Base-by-base conservation (phyloP, 1,284 basidiomycete genomes). In the Mycosarcoma maydis region DNA sequence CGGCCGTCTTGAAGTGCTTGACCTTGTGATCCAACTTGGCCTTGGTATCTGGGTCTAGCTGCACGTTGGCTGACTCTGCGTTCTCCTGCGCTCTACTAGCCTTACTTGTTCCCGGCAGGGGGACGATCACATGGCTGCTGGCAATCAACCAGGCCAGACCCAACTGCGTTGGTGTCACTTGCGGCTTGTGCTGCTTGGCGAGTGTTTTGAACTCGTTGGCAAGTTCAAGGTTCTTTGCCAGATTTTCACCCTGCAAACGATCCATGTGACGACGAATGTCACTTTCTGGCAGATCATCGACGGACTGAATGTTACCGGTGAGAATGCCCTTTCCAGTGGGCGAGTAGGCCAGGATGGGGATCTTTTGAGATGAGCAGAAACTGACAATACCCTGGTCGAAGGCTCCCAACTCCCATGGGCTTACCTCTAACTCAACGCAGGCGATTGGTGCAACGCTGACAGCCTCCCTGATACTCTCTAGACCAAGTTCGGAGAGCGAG, bases 351-450 rank as follows among this genome's bases (percentile, higher is more conserved):
- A 88, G 83, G 44, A 90, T 83, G 16, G 87, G 83, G 32, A 87
- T 82, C 3, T 83, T 82, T 16, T 86, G 83, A 56, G 87, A 85
- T 26, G 83, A 82, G 68, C 82, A 83, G 19, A 75, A 82, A 0
- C 70, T 64, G 43, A 83, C 48, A 17, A 83, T 84, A 14, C 83
- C 83, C 44, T 82, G 77, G 41, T 83, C 77, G 55, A 86, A 85
- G 20, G 84, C 83, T 43, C 84, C 83, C 30, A 80, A 83, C 16
- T 84, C 84, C 82, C 88, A 89, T 0, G 88, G 87, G 3, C 86
- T 88, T 75, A 87, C 87, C 77, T 90, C 89, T 27, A 88, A 82
- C 79, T 90, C 87, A 22, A 89, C 81, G 4, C 87, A 87, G 2
- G 87, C 79, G 61, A 90, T 64, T 3, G 70, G 73, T 16, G 59